Evolutionary conservation across 2,329 filamentous ascomycete species (phyloP).

Genomic region (Colletotrichum viniferum): DNA sequence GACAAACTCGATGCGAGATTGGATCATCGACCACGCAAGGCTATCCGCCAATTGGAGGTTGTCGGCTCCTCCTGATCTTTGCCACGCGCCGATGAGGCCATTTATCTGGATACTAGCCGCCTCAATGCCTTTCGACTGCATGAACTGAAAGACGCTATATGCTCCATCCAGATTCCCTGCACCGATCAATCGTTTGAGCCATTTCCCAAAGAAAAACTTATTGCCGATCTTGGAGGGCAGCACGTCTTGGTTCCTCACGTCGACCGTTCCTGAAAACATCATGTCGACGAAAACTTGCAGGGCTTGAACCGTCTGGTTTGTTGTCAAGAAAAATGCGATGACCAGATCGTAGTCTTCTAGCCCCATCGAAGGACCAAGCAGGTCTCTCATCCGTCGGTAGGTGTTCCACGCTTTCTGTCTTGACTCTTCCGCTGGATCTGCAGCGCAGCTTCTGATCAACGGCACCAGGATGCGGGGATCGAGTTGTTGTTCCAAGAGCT

Average conservation of each 20-base stretch:
- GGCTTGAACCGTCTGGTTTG: slow-evolving; percentile 68
- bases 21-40: slow-evolving; percentile 79
- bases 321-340: slow-evolving; percentile 71
- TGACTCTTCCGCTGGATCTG: slow-evolving; percentile 47
- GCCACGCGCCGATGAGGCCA: slow-evolving; percentile 79
- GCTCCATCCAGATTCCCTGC: slow-evolving; percentile 74
- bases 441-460: slow-evolving; percentile 72
- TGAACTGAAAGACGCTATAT: slow-evolving; percentile 73
- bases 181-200: slow-evolving; percentile 84
- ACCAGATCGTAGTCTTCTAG: slow-evolving; percentile 80
- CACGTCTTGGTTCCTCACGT: slow-evolving; percentile 44
- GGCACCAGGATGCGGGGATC: slow-evolving; percentile 66
- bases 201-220: slow-evolving; percentile 85
- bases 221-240: slow-evolving; percentile 63
- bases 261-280: slow-evolving; percentile 70
- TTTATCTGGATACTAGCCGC: slow-evolving; percentile 81
- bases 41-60: slow-evolving; percentile 67
- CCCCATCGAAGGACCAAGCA: slow-evolving; percentile 64
- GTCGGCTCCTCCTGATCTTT: slow-evolving; percentile 63
- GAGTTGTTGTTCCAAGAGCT: slow-evolving; percentile 52
- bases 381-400: slow-evolving; percentile 68
- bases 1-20: slow-evolving; percentile 69
- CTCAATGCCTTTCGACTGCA: slow-evolving; percentile 71
- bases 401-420: slow-evolving; percentile 67
- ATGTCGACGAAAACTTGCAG: slow-evolving; percentile 85